A percentile compares a stretch with the other conserved stretches of the same genome.
Evolutionary conservation across 179 eudicot genomes (phyloP).

Genomic region (Actinidia arguta): DNA sequence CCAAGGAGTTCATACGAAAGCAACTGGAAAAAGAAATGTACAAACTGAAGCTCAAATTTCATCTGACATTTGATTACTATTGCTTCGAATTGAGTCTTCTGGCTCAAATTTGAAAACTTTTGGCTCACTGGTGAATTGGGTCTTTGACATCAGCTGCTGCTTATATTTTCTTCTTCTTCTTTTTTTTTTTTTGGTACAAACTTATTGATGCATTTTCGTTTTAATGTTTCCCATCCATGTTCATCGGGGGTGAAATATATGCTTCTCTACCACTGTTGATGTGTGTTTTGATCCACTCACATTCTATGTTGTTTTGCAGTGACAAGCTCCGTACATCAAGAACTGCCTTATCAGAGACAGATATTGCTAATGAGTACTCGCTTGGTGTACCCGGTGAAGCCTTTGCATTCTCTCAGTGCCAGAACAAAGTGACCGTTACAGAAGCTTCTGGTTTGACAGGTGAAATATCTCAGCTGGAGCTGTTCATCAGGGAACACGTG

Average conservation of each 20-base stretch:
- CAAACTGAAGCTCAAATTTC: slow-evolving; percentile 17
- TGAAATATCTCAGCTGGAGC: slow-evolving; percentile 61
- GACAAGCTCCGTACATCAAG: slow-evolving; percentile 87
- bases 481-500: slow-evolving; percentile 12
- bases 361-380: slow-evolving; percentile 68
- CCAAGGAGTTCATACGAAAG: slow-evolving; percentile 89
- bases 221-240: not conserved
- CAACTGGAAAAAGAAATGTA: slow-evolving; percentile 97
- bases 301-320: slow-evolving; percentile 34
- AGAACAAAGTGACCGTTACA: slow-evolving; percentile 71
- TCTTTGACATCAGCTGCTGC: not conserved
- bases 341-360: slow-evolving; percentile 77
- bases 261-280: not conserved
- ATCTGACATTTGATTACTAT: not conserved
- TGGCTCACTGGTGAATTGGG: too few species aligned
- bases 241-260: not conserved
- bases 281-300: not conserved
- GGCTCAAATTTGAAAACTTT: not conserved
- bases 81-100: not conserved
- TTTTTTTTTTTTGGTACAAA: too few species aligned
- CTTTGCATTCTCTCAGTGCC: slow-evolving; percentile 81
- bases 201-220: not conserved
- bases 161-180: too few species aligned
- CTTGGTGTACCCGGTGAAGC: slow-evolving; percentile 78
- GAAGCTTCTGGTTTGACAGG: slow-evolving; percentile 86